Conservation (phyloP, 1,284 basidiomycete species). For the Irpex rosettiformis region DNA sequence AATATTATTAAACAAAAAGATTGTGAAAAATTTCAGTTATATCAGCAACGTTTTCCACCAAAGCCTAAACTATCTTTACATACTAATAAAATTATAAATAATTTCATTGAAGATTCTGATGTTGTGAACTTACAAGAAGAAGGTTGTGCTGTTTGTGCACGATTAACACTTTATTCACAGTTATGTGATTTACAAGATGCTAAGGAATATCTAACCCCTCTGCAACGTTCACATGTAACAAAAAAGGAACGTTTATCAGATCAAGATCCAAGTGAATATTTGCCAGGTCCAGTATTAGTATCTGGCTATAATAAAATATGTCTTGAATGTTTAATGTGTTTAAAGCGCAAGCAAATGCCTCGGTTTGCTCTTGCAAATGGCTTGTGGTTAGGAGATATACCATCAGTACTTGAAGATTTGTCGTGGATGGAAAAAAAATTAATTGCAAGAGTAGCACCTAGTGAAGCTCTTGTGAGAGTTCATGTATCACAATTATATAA, state of each 20-base stretch:
- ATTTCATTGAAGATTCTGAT: conserved; percentile 1
- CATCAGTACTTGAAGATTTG: conserved; percentile 24
- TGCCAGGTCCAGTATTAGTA: conserved; percentile 10
- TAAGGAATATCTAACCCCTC: not conserved
- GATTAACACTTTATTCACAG: not conserved
- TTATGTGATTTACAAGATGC: not conserved
- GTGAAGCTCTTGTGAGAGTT: not conserved
- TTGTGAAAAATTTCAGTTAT: too few species aligned
- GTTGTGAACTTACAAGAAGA: conserved; percentile 6
- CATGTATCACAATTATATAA: conserved; percentile 15
- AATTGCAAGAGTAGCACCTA: not conserved
- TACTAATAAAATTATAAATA: not conserved
- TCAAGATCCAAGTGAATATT: not conserved
- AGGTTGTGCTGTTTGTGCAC: conserved; percentile 13
- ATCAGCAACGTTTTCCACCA: not conserved
- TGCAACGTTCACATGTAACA: not conserved
- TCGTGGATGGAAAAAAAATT: conserved; percentile 31
- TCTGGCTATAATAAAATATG: conserved; percentile 4
- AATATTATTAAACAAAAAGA: too few species aligned
- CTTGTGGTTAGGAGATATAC: conserved; percentile 37
- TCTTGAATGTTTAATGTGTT: not conserved
- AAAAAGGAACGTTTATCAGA: not conserved
- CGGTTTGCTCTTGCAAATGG: conserved; percentile 30
- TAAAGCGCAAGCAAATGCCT: conserved; percentile 21
- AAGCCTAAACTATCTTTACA: too few species aligned